Evolutionary conservation across 306 rosid species (phyloP).

Genomic region (Canavalia ensiformis): DNA sequence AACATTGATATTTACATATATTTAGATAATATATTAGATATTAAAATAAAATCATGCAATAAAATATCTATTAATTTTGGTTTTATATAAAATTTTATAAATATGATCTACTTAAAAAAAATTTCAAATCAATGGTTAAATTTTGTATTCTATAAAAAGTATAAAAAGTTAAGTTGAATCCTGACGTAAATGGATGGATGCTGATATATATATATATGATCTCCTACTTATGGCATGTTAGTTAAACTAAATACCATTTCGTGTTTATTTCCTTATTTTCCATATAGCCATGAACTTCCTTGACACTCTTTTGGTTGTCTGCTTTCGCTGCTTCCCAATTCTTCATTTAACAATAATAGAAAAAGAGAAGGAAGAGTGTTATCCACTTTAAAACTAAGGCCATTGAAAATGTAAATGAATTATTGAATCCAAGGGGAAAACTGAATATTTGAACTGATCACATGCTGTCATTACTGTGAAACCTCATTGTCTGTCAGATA

Average conservation of each 20-base stretch:
- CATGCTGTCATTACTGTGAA: slow-evolving; percentile 26
- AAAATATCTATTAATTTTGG: too few relatives aligned
- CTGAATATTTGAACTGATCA: slow-evolving; percentile 25
- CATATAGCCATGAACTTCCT: background rate
- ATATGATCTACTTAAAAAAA: too few relatives aligned
- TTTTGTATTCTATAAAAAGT: too few relatives aligned
- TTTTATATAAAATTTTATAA: too few relatives aligned
- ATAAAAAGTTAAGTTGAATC: too few relatives aligned
- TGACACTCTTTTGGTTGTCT: background rate
- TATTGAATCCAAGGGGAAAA: slow-evolving; percentile 10
- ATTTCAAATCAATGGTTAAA: too few relatives aligned
- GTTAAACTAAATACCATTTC: slow-evolving; percentile 28
- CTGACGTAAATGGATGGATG: too few relatives aligned
- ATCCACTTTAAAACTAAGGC: background rate
- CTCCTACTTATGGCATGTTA: background rate
- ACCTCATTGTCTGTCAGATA: slow-evolving; percentile 37
- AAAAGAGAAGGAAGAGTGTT: slow-evolving; percentile 3
- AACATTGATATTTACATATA: too few relatives aligned
- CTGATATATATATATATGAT: background rate
- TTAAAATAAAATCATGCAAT: background rate
- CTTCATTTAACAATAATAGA: background rate
- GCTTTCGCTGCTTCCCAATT: background rate
- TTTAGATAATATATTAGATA: background rate
- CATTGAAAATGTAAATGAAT: background rate
- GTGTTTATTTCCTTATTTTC: slow-evolving; percentile 18